These are phyloP conservation scores for Penicillium nucicola DNA, from an alignment of 495 filamentous ascomycete genomes.

Conservation along the genomic window DNA sequence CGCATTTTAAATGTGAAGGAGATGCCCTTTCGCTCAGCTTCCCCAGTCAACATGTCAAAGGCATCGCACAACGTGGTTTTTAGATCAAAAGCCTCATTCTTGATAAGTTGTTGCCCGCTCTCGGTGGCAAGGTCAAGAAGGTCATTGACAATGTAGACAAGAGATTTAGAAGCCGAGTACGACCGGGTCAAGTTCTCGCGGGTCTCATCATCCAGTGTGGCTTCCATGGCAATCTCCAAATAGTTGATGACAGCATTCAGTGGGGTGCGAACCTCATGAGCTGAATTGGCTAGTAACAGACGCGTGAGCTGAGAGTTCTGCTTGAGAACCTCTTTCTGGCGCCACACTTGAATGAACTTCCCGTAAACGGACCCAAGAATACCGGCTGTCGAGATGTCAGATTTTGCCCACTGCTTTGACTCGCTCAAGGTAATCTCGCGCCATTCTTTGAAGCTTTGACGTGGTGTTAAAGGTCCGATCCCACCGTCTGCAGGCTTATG, in stretches of 20 bases:
- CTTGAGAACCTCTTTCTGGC: constrained; percentile 82
- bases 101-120: constrained; percentile 74
- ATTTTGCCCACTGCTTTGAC: constrained; percentile 45
- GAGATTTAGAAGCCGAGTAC: constrained; percentile 86
- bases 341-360: constrained; percentile 89
- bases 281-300: constrained; percentile 83
- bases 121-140: constrained; percentile 88
- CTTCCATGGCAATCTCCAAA: constrained; percentile 89
- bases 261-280: constrained; percentile 92
- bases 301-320: constrained; percentile 79
- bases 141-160: constrained; percentile 96
- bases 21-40: constrained; percentile 74
- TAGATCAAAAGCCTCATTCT: constrained; percentile 78
- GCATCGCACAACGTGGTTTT: constrained; percentile 69
- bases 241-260: constrained; percentile 97
- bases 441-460: constrained; percentile 35
- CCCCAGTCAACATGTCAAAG: constrained; percentile 66
- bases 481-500: constrained; percentile 64
- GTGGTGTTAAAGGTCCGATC: constrained; percentile 34
- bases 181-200: constrained; percentile 75
- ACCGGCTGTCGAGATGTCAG: constrained; percentile 77
- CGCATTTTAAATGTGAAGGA: constrained; percentile 63
- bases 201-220: constrained; percentile 75
- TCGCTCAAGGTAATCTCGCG: constrained; percentile 34
- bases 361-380: constrained; percentile 89